Base-by-base conservation (phyloP, 1,139 yeast genomes). In the Geotrichum aggregatum region DNA sequence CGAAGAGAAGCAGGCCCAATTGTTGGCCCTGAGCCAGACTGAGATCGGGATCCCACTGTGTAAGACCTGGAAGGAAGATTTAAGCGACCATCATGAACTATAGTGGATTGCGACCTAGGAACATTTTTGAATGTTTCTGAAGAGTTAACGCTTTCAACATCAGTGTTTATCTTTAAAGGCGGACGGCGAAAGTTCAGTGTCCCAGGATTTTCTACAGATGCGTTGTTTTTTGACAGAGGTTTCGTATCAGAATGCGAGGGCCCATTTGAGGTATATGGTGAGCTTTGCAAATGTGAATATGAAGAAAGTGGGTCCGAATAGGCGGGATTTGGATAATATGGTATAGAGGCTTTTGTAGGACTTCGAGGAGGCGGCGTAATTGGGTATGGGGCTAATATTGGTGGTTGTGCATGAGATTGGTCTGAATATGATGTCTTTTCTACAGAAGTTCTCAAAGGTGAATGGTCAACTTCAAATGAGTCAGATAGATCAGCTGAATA, bases 1-100 rank as follows among this genome's bases (percentile, higher is more conserved):
- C 60, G 47, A 30, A 58, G 39, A 1, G 64, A 59, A 11, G 48
- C 47, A 22, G 47, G n/a, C 6, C 49, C 39, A 16, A 44, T 26
- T 8, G 47, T 35, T 28, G 51, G 40, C 8, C 34, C 40, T 16
- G 52, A 50, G 24, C 50, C 48, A 6, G 51, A 46, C 14, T 39
- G 35, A 13, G 54, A 53, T 11, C 51, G 33, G 5, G 56, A 50
- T 1, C 52, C 47, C 31, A 52, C 44, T 13, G 56, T 47, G 19
- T 54, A 54, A 1, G 56, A 54, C 13, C 56, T 24, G 3, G 54
- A 50, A 1, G 54, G 54, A 10, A 50, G 44, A 24, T 41, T 50
- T 7, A 54, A 30, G 11, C 52, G 39, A 11, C 43, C 30, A 13
- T 54, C 56, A 36, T 45, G 24, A 11, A 41, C 21, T 3, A 50